Base-by-base conservation (phyloP, 345 rosid species). In the Salix purpurea region DNA sequence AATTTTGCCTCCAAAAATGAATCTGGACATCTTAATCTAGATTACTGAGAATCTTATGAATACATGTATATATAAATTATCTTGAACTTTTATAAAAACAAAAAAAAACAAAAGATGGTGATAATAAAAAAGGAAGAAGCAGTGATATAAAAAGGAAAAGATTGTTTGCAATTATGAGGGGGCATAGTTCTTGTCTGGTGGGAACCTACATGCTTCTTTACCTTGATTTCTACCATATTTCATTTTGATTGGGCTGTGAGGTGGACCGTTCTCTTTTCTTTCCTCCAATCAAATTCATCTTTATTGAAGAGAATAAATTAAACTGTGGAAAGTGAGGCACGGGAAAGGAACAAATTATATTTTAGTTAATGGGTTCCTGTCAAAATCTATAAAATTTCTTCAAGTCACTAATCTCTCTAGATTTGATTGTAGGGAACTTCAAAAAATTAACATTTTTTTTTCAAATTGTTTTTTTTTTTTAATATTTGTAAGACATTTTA, bases 351-450 rank as follows among this genome's bases (percentile, higher is more conserved):
- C 50, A 79, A 77, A 26, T 42, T 37, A 73, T 68, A 54, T 37
- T 64, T 73, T 74, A 72, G 83, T 67, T 78, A 71, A 80, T 78
- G 79, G 83, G 81, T 78, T 80, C 81, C 80, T 78, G 84, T 86
- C 85, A 82, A 82, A 76, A 83, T 79, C 82, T 65, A 67, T 71
- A 70, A 70, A 69, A 10, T 82, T 78, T 77, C 85, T 69, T 76
- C 78, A 77, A 52, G 37, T 77, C 80, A 70, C 67, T 15, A 66
- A 68, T 81, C 70, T 73, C 30, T 54, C 71, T 52, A 65, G 86
- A 86, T 86, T 79, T 86, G 85, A 32, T 34, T 5, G 36, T 73
- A 70, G 84, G 85, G 75, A 72, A 69, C 52, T 70, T 34, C 0
- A 34, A 34, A 34, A 34, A 34, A 30, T 0, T 4, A 32, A 32